A percentile compares a stretch with the other conserved stretches of the same genome.
These are phyloP conservation scores for Eucalyptus viminalis DNA, from an alignment of 345 rosid species.

Conservation along the genomic window DNA sequence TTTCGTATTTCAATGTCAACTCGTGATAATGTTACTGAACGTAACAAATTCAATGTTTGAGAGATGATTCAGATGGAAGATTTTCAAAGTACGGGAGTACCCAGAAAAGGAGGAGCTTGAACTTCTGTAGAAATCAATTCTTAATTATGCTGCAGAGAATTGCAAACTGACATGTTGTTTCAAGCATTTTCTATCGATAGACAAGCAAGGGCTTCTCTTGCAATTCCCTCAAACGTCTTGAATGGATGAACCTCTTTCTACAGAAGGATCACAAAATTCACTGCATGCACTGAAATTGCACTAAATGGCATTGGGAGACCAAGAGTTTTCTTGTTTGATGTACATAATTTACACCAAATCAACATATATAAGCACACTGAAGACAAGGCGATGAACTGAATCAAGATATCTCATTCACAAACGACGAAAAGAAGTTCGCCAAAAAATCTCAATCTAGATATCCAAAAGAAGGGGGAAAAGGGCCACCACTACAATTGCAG, in stretches of 20 bases:
- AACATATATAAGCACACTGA: neutral
- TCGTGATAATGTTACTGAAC: neutral
- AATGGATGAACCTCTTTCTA: neutral
- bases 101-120: neutral
- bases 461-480: neutral
- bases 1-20: neutral
- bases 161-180: neutral
- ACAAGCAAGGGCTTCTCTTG: neutral
- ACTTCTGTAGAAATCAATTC: neutral
- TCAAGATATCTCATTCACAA: neutral
- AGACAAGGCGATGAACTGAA: neutral
- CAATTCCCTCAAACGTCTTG: neutral
- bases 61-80: neutral
- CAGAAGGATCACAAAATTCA: neutral
- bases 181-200: neutral
- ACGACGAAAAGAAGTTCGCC: neutral
- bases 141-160: neutral
- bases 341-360: neutral
- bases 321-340: neutral
- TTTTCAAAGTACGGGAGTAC: neutral
- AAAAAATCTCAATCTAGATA: neutral
- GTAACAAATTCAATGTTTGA: neutral
- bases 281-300: neutral
- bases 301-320: neutral
- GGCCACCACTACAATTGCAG: constrained; percentile 19